A percentile compares a stretch with the other conserved stretches of the same genome.
These are phyloP conservation scores for Delitschia confertaspora DNA, from an alignment of 495 filamentous ascomycete species.

Conservation along the genomic window DNA sequence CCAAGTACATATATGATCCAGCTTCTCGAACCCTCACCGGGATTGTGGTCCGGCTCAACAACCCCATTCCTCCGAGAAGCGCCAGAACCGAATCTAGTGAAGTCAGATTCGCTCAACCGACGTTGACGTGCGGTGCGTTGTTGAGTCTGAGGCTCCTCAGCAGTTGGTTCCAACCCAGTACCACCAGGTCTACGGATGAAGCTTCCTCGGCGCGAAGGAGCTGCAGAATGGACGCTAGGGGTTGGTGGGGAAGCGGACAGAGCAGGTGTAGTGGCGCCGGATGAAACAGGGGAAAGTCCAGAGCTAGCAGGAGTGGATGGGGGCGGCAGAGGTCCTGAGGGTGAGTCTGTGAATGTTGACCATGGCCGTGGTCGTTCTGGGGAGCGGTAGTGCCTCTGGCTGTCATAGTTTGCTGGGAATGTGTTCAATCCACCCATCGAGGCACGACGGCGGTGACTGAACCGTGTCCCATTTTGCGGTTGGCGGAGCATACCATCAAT, in stretches of 20 bases:
- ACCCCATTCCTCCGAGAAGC: slow-evolving; percentile 57
- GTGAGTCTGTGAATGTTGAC: slow-evolving; percentile 45
- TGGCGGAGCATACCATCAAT: slow-evolving; percentile 34
- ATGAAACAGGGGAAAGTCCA: slow-evolving; percentile 49
- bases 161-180: slow-evolving; percentile 23
- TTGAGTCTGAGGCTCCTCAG: slow-evolving; percentile 31
- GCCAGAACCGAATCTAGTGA: slow-evolving; percentile 54
- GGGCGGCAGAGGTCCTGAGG: slow-evolving; percentile 55
- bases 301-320: slow-evolving; percentile 62
- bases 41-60: slow-evolving; percentile 52
- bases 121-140: slow-evolving; percentile 41
- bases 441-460: slow-evolving; percentile 44
- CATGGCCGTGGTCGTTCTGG: slow-evolving; percentile 31
- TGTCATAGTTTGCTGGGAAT: slow-evolving; percentile 40
- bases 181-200: slow-evolving; percentile 26
- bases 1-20: slow-evolving; percentile 78
- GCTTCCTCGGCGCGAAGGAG: slow-evolving; percentile 27
- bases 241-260: slow-evolving; percentile 36
- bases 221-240: slow-evolving; percentile 21
- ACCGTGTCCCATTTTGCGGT: slow-evolving; percentile 40
- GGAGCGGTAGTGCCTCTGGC: slow-evolving; percentile 42
- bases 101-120: slow-evolving; percentile 55
- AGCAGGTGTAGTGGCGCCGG: slow-evolving; percentile 48
- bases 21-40: slow-evolving; percentile 45
- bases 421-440: slow-evolving; percentile 41